A percentile compares a stretch with the other conserved stretches of the same genome.
phyloP scores from a whole-genome alignment of 805 yeast genomes.

The Jamesozyma spencerorum region DNA sequence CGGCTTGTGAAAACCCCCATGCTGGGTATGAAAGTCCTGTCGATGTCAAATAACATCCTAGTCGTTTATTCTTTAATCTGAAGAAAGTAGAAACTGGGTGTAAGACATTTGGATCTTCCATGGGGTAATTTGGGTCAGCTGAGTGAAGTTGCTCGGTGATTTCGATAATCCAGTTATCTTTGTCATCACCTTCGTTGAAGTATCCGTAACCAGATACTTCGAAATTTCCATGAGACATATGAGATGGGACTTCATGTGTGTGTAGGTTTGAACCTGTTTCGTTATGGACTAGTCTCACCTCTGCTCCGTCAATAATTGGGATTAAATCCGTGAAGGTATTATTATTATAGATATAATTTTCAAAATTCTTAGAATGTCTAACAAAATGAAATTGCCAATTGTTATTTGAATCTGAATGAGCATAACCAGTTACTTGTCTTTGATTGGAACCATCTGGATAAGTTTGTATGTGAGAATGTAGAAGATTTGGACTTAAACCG shows the following conservation, averaged over 20 bases:
- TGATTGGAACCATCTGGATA: slow-evolving; percentile 74
- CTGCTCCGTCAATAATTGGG: slow-evolving; percentile 47
- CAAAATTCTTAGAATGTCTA: slow-evolving; percentile 26
- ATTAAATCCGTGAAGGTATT: slow-evolving; percentile 2
- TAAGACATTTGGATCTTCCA: slow-evolving; percentile 43
- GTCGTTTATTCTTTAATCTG: slow-evolving; percentile 55
- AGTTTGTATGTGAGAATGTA: slow-evolving; percentile 65
- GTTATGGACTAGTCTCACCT: slow-evolving; percentile 53
- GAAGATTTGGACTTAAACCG: slow-evolving; percentile 62
- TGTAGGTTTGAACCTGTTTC: slow-evolving; percentile 59
- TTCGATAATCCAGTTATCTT: slow-evolving; percentile 73
- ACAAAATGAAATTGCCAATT: slow-evolving; percentile 54
- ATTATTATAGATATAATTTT: slow-evolving; percentile 26
- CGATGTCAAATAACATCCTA: slow-evolving; percentile 81
- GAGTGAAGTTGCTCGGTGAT: slow-evolving; percentile 48
- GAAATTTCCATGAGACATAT: slow-evolving; percentile 42
- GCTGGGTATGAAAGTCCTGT: slow-evolving; percentile 75
- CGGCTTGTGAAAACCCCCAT: slow-evolving; percentile 99
- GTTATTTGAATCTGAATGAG: slow-evolving; percentile 65
- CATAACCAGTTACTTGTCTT: slow-evolving; percentile 72
- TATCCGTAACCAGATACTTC: slow-evolving; percentile 74
- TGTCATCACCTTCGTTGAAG: slow-evolving; percentile 52
- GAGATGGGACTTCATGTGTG: slow-evolving; percentile 59
- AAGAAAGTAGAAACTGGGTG: slow-evolving; percentile 82
- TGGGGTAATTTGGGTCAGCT: slow-evolving; percentile 18